Base-by-base conservation (phyloP, 768 basidiomycete species). In the Rhizopogon sp. region DNA sequence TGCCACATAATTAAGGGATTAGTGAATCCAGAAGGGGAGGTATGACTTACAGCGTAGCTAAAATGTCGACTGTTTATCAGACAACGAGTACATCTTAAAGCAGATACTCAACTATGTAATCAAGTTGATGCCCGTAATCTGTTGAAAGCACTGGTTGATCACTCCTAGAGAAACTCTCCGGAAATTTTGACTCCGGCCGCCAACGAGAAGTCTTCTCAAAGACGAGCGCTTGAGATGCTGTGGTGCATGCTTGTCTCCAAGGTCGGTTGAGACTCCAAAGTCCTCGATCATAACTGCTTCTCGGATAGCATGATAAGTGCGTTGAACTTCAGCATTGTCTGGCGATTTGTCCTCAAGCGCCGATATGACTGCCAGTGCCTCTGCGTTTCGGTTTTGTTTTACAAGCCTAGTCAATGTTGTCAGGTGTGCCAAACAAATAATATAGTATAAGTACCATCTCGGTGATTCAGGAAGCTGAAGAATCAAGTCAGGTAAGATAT, bases 71-170 rank as follows among this genome's bases (percentile, higher is more conserved):
- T 9, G 17, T 16, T 6, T 17, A 22, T 47, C 33, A 47, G 46
- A 47, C 14, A 4, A 3, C 3, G 14, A 22, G 7, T 47, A 9
- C 14, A 47, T 22, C 5, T 35, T 16, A 3, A 35, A 35, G 42
- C n/a, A 42, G 8, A 52, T 35, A 53, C 53, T 49, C 53, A 69
- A 81, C 70, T 83, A 86, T 1, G 81, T 84, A 64, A 87, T 84
- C 55, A 86, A 64, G 63, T 83, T 85, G 66, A 84, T 83, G 6
- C 84, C 84, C 5, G 81, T 80, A 31, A 86, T 83, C 71, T 86
- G 85, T 64, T 87, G 83, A 72, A 85, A 85, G 63, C 81, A 81
- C 60, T 87, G 85, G 45, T 79, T 78, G 45, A 78, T 67, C 20
- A 85, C 71, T 2, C 79, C 86, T 44, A 85, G 63, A 44, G 74